A percentile compares a stretch with the other conserved stretches of the same genome.
Evolutionary conservation across 805 yeast genomes (phyloP).

Genomic region (Pichia membranifaciens): DNA sequence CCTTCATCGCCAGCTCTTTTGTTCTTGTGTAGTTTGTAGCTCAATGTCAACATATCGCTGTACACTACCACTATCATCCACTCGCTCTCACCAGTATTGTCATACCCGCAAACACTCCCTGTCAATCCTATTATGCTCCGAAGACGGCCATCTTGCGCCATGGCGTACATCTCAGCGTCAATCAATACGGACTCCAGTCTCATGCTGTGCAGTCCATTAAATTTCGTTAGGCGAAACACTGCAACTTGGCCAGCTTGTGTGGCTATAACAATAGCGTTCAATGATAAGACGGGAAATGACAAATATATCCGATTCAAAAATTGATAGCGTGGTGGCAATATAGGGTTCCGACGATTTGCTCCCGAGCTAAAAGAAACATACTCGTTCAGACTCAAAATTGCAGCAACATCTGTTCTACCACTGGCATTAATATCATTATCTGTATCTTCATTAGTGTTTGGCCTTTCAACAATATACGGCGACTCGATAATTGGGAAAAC

Average conservation of each 20-base stretch:
- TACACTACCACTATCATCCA: conserved; percentile 9
- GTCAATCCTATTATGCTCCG: conserved; percentile 24
- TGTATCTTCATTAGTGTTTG: background rate
- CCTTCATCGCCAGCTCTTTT: background rate
- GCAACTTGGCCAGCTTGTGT: conserved; percentile 41
- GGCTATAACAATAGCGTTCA: conserved; percentile 36
- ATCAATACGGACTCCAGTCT: conserved; percentile 42
- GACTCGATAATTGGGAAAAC: conserved; percentile 4
- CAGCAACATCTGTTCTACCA: too few relatives aligned
- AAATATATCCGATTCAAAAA: conserved; percentile 26
- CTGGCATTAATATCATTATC: background rate
- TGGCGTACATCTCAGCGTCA: conserved; percentile 14
- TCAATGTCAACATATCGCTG: background rate
- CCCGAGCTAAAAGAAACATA: background rate
- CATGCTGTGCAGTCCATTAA: conserved; percentile 36
- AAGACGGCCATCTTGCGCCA: conserved; percentile 19
- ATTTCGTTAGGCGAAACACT: conserved; percentile 37
- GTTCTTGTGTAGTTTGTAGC: background rate
- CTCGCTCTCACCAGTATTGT: conserved; percentile 9
- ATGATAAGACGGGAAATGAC: conserved; percentile 8
- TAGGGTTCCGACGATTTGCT: background rate
- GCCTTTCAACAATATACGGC: background rate
- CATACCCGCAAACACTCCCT: conserved; percentile 1
- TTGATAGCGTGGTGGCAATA: conserved; percentile 11
- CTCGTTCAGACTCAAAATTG: background rate